Percentiles rank a stretch among this genome's conserved stretches.
Evolutionary conservation across 108 stramenopile species (phyloP).

Genomic region (Mediolabrus comicus): DNA sequence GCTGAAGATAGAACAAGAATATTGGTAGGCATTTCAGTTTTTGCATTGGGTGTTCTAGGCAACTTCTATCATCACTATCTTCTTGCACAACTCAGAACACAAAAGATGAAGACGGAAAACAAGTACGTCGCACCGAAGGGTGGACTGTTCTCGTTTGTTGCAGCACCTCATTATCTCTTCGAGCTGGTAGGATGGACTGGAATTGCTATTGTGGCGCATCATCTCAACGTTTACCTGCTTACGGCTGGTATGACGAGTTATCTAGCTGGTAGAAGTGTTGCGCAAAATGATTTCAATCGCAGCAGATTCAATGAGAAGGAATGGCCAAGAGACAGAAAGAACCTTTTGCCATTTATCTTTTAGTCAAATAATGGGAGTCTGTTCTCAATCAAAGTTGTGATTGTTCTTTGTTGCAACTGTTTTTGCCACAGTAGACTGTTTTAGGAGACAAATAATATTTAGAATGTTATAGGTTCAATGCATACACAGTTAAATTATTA

Average conservation of each 20-base stretch:
- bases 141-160: constrained; percentile 58
- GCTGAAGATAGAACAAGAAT: not conserved
- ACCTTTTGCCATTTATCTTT: constrained; percentile 59
- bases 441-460: too few relatives aligned
- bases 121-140: constrained; percentile 61
- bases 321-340: constrained; percentile 54
- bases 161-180: constrained; percentile 71
- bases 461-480: too few relatives aligned
- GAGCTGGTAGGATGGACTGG: constrained; percentile 71
- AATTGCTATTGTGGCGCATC: constrained; percentile 48
- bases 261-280: constrained; percentile 50
- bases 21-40: constrained; percentile 23
- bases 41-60: constrained; percentile 50
- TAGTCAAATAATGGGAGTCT: constrained; percentile 33
- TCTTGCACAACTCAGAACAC: constrained; percentile 33
- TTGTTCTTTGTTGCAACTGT: too few relatives aligned
- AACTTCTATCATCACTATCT: constrained; percentile 75
- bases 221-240: constrained; percentile 44
- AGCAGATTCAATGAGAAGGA: constrained; percentile 51
- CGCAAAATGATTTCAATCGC: constrained; percentile 58
- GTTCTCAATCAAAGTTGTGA: too few relatives aligned
- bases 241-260: constrained; percentile 49
- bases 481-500: too few relatives aligned
- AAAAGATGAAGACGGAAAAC: not conserved
- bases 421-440: too few relatives aligned